Evolutionary conservation across 2,329 filamentous ascomycete genomes (phyloP), one percentile per base, ranked within the genome.

Genomic region (Epichloe coenophiala): DNA sequence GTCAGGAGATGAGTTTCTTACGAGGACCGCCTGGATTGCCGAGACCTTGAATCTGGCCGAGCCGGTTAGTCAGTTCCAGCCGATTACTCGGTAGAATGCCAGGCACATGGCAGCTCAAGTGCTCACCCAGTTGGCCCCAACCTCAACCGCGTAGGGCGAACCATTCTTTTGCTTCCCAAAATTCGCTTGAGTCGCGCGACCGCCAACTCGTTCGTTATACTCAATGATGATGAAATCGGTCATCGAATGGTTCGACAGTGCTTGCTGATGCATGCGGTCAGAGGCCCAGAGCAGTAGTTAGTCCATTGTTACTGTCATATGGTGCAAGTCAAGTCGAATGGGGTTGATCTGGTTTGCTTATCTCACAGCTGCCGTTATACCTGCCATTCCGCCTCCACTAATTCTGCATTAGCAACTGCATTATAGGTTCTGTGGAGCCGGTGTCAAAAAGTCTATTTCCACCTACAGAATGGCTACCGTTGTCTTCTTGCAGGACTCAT

Each of bases 161-260:
- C 78, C 78, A 37, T 76, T 66, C 0, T 63, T 37, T 3, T 65
- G 61, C 15, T 68, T 64, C 4, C 81, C 80, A 57, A 84, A 84
- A 0, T 69, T 66, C 0, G 72, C 72, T 53, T 83, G 74, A n/a
- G 65, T 65, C 39, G 81, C 72, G 5, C 82, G 74, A 1, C 83
- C 83, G 1, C 83, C 82, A 52, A 86, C 75, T 12, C 75, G 71
- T 52, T 75, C 68, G 12, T 80, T 79, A 53, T 80, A 78, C 53
- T 86, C 82, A 3, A 86, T 62, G 45, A 86, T 80, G 7, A 85
- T 49, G 52, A 86, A 85, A 53, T 86, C 80, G 0, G 70, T 65
- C 5, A 85, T 66, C 0, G 79, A 83, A 2, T 73, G 71, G 49
- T 85, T 82, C 4, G 71, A 64, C 5, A 86, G 62, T 3, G 80